These are phyloP conservation scores for Candida neerlandica DNA, from an alignment of 1,139 yeast genomes.

Conservation along the genomic window DNA sequence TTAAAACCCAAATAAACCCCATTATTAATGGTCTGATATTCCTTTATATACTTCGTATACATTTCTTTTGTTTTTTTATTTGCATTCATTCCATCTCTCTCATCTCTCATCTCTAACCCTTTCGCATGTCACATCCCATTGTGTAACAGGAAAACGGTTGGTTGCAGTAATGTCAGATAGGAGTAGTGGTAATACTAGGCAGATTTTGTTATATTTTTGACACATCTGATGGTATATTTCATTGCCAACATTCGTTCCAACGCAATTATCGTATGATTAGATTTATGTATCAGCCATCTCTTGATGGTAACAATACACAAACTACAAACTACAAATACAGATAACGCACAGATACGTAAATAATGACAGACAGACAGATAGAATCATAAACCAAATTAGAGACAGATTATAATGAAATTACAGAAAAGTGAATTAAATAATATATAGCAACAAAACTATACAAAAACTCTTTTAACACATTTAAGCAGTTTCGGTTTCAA, in stretches of 20 bases:
- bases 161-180: too few relatives aligned
- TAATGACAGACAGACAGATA: too few relatives aligned
- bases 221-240: background rate
- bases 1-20: too few relatives aligned
- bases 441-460: slow-evolving; percentile 2
- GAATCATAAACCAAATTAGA: too few relatives aligned
- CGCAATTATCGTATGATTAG: background rate
- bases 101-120: background rate
- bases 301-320: background rate
- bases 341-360: too few relatives aligned
- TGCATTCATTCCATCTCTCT: background rate
- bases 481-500: slow-evolving; percentile 35
- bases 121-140: too few relatives aligned
- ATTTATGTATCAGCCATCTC: background rate
- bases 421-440: slow-evolving; percentile 7
- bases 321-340: background rate
- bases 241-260: background rate
- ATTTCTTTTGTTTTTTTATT: too few relatives aligned
- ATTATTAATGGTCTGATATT: background rate
- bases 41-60: too few relatives aligned
- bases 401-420: too few relatives aligned
- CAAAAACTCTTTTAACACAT: slow-evolving; percentile 13
- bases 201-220: too few relatives aligned
- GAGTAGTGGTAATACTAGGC: too few relatives aligned
- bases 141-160: background rate